Conservation (phyloP, 1,284 basidiomycete genomes). For the Rhodotorula glutinis region DNA sequence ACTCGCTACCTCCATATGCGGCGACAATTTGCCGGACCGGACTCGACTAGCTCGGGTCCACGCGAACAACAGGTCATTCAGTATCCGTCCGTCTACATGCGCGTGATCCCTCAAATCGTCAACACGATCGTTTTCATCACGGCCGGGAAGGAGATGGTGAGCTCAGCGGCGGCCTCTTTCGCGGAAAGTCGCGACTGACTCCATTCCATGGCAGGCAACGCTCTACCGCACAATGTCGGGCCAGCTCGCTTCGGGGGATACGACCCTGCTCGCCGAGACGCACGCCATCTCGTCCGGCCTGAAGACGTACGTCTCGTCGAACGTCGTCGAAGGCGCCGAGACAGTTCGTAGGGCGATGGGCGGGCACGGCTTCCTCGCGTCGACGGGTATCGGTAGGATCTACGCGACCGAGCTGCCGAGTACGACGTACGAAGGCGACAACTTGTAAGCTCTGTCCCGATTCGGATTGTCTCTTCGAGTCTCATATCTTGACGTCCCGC, state of each 20-base stretch:
- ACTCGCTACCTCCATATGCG: constrained; percentile 71
- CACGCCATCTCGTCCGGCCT: constrained; percentile 69
- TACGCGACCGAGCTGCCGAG: constrained; percentile 64
- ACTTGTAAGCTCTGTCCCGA: constrained; percentile 51
- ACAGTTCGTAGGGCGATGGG: constrained; percentile 67
- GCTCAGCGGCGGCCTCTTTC: constrained; percentile 33
- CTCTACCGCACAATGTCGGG: constrained; percentile 57
- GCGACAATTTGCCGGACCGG: constrained; percentile 55
- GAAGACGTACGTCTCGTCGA: constrained; percentile 61
- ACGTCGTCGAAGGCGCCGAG: constrained; percentile 62
- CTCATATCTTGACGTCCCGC: too few species aligned
- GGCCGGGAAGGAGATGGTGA: constrained; percentile 62
- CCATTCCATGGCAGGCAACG: constrained; percentile 30
- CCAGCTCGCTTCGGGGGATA: constrained; percentile 58
- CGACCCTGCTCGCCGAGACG: constrained; percentile 60
- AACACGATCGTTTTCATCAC: constrained; percentile 68
- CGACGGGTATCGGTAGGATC: constrained; percentile 62
- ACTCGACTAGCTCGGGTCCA: neutral
- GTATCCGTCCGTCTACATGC: constrained; percentile 67
- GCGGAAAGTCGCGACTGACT: neutral
- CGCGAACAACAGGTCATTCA: constrained; percentile 62
- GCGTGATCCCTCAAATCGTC: constrained; percentile 66
- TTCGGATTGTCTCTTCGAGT: neutral
- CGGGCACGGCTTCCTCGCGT: constrained; percentile 71
- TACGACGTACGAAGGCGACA: constrained; percentile 70